Evolutionary conservation across 1,284 basidiomycete genomes (phyloP).

Genomic region (Amylostereum chailletii): DNA sequence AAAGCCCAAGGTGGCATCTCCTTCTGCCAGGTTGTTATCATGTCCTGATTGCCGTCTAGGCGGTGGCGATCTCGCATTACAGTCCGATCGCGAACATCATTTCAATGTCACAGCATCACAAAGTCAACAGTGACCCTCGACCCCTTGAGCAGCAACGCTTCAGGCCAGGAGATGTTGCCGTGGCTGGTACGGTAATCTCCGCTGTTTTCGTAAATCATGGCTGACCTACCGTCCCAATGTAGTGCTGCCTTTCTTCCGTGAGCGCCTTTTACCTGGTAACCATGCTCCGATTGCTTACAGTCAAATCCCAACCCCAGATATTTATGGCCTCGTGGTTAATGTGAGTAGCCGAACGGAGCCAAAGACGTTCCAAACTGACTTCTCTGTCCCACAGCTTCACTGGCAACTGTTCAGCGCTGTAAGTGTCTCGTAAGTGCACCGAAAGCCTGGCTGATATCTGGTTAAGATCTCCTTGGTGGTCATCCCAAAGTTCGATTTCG

Average conservation of each 20-base stretch:
- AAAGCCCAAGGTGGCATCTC: constrained; percentile 49
- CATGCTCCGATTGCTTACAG: background rate
- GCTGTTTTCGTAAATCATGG: background rate
- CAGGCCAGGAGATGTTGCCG: constrained; percentile 46
- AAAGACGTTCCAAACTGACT: constrained; percentile 4
- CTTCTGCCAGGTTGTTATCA: background rate
- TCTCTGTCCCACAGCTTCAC: constrained; percentile 33
- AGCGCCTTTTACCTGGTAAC: constrained; percentile 6
- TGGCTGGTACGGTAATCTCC: constrained; percentile 30
- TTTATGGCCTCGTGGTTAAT: constrained; percentile 63
- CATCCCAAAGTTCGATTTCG: constrained; percentile 64
- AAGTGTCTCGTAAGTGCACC: constrained; percentile 11
- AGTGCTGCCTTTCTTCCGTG: constrained; percentile 29
- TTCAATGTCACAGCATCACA: constrained; percentile 42
- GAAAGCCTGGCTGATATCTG: background rate
- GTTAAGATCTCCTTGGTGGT: constrained; percentile 56
- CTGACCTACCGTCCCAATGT: background rate
- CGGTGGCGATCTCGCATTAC: constrained; percentile 64
- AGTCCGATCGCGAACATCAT: constrained; percentile 57
- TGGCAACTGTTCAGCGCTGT: constrained; percentile 48
- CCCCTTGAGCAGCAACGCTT: constrained; percentile 24
- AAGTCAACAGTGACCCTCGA: constrained; percentile 29
- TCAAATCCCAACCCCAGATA: constrained; percentile 34
- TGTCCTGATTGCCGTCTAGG: constrained; percentile 27
- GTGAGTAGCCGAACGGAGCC: constrained; percentile 23